Conservation (phyloP, 208 protist species). For the Leishmania guyanensis region DNA sequence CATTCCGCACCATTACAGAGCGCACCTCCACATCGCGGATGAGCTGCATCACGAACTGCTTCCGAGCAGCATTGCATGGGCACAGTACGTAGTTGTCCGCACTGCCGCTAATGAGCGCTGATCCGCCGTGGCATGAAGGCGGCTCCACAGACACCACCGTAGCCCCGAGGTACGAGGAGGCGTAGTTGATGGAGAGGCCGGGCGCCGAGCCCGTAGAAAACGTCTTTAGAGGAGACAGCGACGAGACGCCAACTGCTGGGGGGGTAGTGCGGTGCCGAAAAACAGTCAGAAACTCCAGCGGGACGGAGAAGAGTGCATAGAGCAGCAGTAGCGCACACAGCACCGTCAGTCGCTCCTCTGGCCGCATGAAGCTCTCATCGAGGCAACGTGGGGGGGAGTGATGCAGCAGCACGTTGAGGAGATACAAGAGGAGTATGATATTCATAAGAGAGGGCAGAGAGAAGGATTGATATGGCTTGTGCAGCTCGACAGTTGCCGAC, state of each 20-base stretch:
- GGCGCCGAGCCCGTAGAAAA: background rate
- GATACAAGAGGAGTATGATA: background rate
- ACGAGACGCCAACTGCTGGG: background rate
- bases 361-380: slow-evolving; percentile 5
- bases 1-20: slow-evolving; percentile 18
- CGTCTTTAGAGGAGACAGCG: background rate
- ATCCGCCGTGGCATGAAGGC: slow-evolving; percentile 15
- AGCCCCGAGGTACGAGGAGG: slow-evolving; percentile 9
- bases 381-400: background rate
- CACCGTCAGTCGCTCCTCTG: slow-evolving; percentile 9
- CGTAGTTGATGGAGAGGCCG: slow-evolving; percentile 10
- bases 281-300: background rate
- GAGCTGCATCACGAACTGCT: slow-evolving; percentile 17
- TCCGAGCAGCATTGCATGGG: slow-evolving; percentile 12
- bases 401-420: background rate
- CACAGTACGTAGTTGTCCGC: slow-evolving; percentile 16
- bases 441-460: background rate
- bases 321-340: slow-evolving; percentile 15
- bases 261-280: background rate
- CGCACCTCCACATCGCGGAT: slow-evolving; percentile 22
- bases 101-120: slow-evolving; percentile 17
- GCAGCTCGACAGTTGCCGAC: background rate
- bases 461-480: background rate
- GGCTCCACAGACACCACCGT: slow-evolving; percentile 14
- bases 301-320: slow-evolving; percentile 9